A percentile compares a stretch with the other conserved stretches of the same genome.
Evolutionary conservation across 495 filamentous ascomycete genomes (phyloP).

Genomic region (Lasiosphaeria hispida): DNA sequence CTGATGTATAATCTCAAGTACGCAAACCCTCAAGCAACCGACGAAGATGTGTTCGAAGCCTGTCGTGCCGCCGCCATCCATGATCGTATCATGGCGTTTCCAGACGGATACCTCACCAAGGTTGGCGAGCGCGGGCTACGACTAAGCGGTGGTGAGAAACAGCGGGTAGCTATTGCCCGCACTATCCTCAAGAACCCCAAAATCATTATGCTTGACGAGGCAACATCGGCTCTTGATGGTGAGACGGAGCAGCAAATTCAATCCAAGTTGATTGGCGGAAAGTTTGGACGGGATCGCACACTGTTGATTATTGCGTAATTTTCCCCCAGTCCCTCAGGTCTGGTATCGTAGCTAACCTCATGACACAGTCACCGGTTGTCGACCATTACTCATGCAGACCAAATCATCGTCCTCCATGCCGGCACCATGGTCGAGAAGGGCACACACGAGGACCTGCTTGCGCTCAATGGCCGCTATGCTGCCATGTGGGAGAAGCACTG

Average conservation of each 20-base stretch:
- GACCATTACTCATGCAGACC: constrained; percentile 91
- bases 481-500: constrained; percentile 98
- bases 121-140: constrained; percentile 93
- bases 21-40: constrained; percentile 78
- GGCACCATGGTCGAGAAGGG: constrained; percentile 82
- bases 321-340: background rate
- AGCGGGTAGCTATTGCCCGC: constrained; percentile 93
- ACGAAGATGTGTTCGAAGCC: constrained; percentile 86
- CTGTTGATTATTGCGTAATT: constrained; percentile 64
- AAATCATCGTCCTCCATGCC: constrained; percentile 87
- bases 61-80: constrained; percentile 92
- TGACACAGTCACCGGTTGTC: constrained; percentile 71
- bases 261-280: constrained; percentile 73
- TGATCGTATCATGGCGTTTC: constrained; percentile 90
- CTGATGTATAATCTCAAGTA: constrained; percentile 97
- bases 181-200: constrained; percentile 95
- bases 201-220: constrained; percentile 95
- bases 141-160: constrained; percentile 93
- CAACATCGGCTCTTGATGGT: constrained; percentile 91
- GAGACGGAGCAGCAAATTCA: constrained; percentile 98
- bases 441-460: constrained; percentile 81
- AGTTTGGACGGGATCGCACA: constrained; percentile 76
- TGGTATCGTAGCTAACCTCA: background rate
- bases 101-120: constrained; percentile 86
- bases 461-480: constrained; percentile 73